These are phyloP conservation scores for Pichia sp. DNA, from an alignment of 1,139 yeast genomes.

Conservation along the genomic window DNA sequence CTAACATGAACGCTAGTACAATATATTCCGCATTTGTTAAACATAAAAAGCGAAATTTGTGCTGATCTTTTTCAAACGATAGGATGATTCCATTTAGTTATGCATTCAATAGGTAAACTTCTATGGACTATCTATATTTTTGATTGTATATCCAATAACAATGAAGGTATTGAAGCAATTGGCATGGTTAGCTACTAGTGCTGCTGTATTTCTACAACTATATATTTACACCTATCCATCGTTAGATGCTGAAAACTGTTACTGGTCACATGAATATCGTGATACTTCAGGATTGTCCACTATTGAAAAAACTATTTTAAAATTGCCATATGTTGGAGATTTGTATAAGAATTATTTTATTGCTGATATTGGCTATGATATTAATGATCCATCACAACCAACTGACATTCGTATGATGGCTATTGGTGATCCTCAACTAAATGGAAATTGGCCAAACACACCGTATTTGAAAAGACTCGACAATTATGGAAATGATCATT, in stretches of 20 bases:
- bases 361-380: slow-evolving; percentile 21
- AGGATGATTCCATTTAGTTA: no score
- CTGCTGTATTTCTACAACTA: slow-evolving; percentile 44
- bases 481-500: slow-evolving; percentile 81
- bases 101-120: no score
- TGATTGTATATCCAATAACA: no score
- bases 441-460: slow-evolving; percentile 72
- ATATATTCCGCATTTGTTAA: no score
- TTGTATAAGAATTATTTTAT: slow-evolving; percentile 26
- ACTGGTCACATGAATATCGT: slow-evolving; percentile 40
- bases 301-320: slow-evolving; percentile 18
- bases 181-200: slow-evolving; percentile 21
- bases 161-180: slow-evolving; percentile 4
- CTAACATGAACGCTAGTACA: no score
- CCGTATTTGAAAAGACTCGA: slow-evolving; percentile 74
- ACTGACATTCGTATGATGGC: slow-evolving; percentile 62
- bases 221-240: slow-evolving; percentile 76
- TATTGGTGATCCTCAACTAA: slow-evolving; percentile 95
- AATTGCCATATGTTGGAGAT: slow-evolving; percentile 35
- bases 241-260: slow-evolving; percentile 43
- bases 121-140: no score
- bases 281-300: slow-evolving; percentile 16
- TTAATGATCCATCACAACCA: neutral
- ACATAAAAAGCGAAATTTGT: no score
- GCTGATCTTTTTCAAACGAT: no score